Base-by-base conservation (phyloP, 805 yeast genomes). In the Yamadazyma nakazawae region DNA sequence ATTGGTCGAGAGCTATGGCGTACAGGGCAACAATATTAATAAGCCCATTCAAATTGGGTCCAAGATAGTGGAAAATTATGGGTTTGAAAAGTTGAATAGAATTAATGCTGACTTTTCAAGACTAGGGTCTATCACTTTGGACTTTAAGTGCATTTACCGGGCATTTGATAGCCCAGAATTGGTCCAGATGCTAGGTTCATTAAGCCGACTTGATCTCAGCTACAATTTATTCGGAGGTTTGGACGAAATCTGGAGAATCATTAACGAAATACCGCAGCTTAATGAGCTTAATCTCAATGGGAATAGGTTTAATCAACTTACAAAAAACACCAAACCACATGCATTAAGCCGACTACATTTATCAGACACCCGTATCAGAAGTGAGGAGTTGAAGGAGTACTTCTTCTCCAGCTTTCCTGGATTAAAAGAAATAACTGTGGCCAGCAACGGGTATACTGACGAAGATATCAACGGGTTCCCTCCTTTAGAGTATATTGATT, bases 41-140 rank as follows among this genome's bases (percentile, higher is more conserved):
- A 65, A 68, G 14, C 32, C 13, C 10, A 58, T 80, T 5, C 60
- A 59, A 19, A 73, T 85, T 43, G 88, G 89, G 0, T 46, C 67
- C 1, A 88, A 88, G 59, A 51, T 54, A 5, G 80, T 81, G 8
- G 83, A 86, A 55, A 74, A 78, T 24, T 76, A 69, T 47, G 96
- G 96, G 0, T 82, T 87, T 57, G 84, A 79, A 19, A 75, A 77
- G 50, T 59, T 84, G 37, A 71, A 76, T 38, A 41, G 54, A n/a
- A 55, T 74, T 12, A 84, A 80, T 52, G 59, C 75, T 1, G 64
- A 83, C 48, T 72, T 81, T 35, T 54, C 51, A 2, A 59, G 67
- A 10, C 64, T 88, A 42, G 55, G 52, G n/a, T 63, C 72, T 4
- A 68, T 83, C 0, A 75, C 88, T 0, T 58, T 89, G 35, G 78